Evolutionary conservation across 768 basidiomycete genomes (phyloP), one percentile per base, ranked within the genome.

Genomic region (Trametes coccinea): DNA sequence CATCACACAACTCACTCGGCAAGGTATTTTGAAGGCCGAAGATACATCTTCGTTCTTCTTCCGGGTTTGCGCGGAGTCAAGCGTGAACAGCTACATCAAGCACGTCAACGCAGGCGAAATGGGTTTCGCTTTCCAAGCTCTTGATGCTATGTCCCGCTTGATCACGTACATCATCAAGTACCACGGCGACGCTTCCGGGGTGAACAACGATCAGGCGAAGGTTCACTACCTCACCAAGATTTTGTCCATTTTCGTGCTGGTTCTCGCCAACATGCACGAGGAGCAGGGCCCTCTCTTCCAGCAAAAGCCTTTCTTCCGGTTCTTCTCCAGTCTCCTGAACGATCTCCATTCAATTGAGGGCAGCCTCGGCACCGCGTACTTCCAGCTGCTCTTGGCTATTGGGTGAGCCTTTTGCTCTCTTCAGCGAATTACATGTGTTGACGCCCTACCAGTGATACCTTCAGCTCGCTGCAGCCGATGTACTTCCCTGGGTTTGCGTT

Each of bases 111-210:
- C 85, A 9, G 88, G 89, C 47, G 90, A 93, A 69, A 84, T 82
- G 63, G 84, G 84, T 39, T 84, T 85, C 59, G 86, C 92, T 27
- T 98, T 95, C 80, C 94, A 93, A 72, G 91, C 94, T 14, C 80
- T 98, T 68, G 97, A 99, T 74, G 95, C 97, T 1, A 87, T 98
- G 80, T 93, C 96, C 40, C 86, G 94, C 65, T 80, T 99, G 62
- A 93, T 99, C 66, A 91, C 93, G 39, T 94, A 97, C 75, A 95
- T 99, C 77, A 95, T 98, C 84, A 98, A 98, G 79, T 98, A 98
- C 73, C 96, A 98, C 67, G 97, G 95, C 10, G 97, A 99, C 76
- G 92, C 95, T 30, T 87, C 90, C 11, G 94, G 92, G 9, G 82
- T 92, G 60, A 92, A 95, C 75, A 93, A 93, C 68, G 95, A 96